Percentiles rank a stretch among this genome's conserved stretches.
Conservation (phyloP, 2,329 filamentous ascomycete species). For the Phialophora macrospora region DNA sequence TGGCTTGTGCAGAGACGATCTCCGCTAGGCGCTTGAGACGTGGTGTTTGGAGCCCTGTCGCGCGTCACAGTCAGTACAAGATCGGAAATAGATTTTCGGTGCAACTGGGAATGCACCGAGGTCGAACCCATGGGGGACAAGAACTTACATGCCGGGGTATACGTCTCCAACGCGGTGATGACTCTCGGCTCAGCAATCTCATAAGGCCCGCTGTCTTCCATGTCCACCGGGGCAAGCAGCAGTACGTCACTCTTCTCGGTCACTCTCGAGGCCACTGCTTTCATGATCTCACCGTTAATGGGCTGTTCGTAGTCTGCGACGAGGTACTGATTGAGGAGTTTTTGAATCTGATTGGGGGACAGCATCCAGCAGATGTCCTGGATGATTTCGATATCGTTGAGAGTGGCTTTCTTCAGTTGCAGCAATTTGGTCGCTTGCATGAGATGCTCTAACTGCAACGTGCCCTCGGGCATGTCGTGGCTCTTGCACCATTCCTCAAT, state of each 20-base stretch:
- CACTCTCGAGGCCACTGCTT: constrained; percentile 93
- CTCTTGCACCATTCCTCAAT: constrained; percentile 99
- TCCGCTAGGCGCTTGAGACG: constrained; percentile 95
- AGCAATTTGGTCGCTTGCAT: constrained; percentile 98
- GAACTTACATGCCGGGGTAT: constrained; percentile 90
- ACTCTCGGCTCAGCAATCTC: constrained; percentile 96
- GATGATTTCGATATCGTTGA: constrained; percentile 99
- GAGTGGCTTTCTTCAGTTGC: constrained; percentile 96
- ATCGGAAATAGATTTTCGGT: not conserved
- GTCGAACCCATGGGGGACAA: constrained; percentile 12
- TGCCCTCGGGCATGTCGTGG: constrained; percentile 98
- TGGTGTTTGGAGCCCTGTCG: constrained; percentile 87
- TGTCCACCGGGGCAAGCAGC: constrained; percentile 90
- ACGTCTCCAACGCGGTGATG: constrained; percentile 95
- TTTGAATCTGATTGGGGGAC: constrained; percentile 98
- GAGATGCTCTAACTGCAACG: constrained; percentile 92
- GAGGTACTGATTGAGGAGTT: constrained; percentile 96
- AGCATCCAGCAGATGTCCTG: constrained; percentile 98
- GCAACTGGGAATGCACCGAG: not conserved
- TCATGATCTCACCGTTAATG: constrained; percentile 99
- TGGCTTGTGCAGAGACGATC: constrained; percentile 94
- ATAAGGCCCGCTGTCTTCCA: constrained; percentile 98
- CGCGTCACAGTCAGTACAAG: constrained; percentile 41
- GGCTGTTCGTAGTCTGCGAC: constrained; percentile 99
- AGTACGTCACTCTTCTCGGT: constrained; percentile 98